Conservation (phyloP, 2,329 filamentous ascomycete species). For the Neonectria punicea region DNA sequence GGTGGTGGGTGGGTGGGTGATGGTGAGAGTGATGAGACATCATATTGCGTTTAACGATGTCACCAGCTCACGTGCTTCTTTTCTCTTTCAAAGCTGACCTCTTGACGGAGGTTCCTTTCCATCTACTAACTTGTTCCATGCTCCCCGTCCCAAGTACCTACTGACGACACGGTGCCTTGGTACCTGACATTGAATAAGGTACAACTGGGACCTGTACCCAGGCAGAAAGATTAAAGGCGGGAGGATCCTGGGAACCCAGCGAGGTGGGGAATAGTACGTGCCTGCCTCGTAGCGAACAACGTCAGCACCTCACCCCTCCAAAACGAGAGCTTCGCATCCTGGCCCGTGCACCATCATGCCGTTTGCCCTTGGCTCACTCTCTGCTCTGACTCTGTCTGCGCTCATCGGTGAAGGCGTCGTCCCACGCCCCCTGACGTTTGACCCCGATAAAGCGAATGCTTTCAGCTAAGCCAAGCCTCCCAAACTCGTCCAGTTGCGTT, state of each 20-base stretch:
- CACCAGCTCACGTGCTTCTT: slow-evolving; percentile 18
- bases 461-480: slow-evolving; percentile 26
- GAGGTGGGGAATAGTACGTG: slow-evolving; percentile 25
- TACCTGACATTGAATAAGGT: neutral
- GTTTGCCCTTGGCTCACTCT: slow-evolving; percentile 9
- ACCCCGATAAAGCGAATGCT: slow-evolving; percentile 31
- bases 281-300: slow-evolving; percentile 32
- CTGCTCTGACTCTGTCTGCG: slow-evolving; percentile 13
- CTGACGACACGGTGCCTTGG: neutral
- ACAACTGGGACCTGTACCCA: neutral
- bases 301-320: slow-evolving; percentile 33
- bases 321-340: slow-evolving; percentile 31
- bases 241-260: slow-evolving; percentile 1
- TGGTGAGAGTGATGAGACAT: slow-evolving; percentile 13
- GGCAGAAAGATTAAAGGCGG: slow-evolving; percentile 5
- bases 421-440: slow-evolving; percentile 35
- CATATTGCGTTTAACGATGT: neutral
- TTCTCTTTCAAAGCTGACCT: neutral
- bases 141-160: neutral
- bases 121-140: neutral
- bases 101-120: neutral
- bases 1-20: slow-evolving; percentile 12
- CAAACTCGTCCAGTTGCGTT: slow-evolving; percentile 5
- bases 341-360: slow-evolving; percentile 37
- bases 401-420: slow-evolving; percentile 26